Conservation (phyloP, 805 yeast species). For the Wickerhamiella galacta region DNA sequence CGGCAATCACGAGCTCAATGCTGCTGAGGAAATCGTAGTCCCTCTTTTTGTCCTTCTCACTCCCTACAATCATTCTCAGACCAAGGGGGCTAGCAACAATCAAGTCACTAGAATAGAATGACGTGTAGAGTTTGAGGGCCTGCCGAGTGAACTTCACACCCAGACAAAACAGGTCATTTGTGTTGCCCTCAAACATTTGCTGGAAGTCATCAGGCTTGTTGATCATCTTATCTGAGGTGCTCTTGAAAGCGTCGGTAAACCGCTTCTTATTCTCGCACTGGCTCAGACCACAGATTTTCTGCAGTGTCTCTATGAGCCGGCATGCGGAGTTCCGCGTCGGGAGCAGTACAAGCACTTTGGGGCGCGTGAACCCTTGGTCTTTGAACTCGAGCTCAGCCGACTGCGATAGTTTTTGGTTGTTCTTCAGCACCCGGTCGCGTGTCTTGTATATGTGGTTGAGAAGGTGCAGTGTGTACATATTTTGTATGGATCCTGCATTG, state of each 20-base stretch:
- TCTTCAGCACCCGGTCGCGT: slow-evolving; percentile 65
- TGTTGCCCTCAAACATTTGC: slow-evolving; percentile 68
- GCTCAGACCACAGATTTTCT: slow-evolving; percentile 44
- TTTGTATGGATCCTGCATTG: slow-evolving; percentile 39
- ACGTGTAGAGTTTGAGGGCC: slow-evolving; percentile 65
- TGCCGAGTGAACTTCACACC: slow-evolving; percentile 88
- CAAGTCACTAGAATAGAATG: slow-evolving; percentile 71
- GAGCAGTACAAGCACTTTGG: slow-evolving; percentile 64
- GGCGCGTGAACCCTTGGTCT: slow-evolving; percentile 93
- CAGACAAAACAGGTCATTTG: slow-evolving; percentile 77
- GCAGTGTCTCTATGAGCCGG: slow-evolving; percentile 45
- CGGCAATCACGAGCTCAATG: slow-evolving; percentile 65
- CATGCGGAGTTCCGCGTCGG: slow-evolving; percentile 75
- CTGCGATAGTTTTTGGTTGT: slow-evolving; percentile 42
- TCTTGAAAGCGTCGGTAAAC: slow-evolving; percentile 53
- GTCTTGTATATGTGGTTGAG: slow-evolving; percentile 77
- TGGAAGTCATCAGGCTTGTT: slow-evolving; percentile 73
- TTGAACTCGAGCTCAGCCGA: slow-evolving; percentile 27
- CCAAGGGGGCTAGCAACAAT: slow-evolving; percentile 89
- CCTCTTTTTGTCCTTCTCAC: slow-evolving; percentile 33
- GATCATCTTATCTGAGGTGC: slow-evolving; percentile 30
- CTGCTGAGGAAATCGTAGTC: slow-evolving; percentile 77
- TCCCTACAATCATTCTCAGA: slow-evolving; percentile 59
- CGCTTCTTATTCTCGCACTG: slow-evolving; percentile 70
- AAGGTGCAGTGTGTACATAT: slow-evolving; percentile 50